Evolutionary conservation across 192 early-diverging fungal genomes (phyloP).

Genomic region (Linnemannia schmuckeri): DNA sequence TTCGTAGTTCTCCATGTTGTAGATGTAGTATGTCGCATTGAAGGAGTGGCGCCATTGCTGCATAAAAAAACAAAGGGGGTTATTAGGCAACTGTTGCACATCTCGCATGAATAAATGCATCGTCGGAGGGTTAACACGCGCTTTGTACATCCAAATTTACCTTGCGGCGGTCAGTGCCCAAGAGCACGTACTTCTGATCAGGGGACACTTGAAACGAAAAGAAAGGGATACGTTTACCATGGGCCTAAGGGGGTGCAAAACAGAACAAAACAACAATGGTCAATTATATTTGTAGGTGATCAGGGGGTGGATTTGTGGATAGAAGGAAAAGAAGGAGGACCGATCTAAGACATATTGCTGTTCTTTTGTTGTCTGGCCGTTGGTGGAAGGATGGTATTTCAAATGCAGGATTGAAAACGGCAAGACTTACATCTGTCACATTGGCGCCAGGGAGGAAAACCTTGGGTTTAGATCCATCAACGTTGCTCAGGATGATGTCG

Average conservation of each 20-base stretch:
- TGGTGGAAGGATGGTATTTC: background rate
- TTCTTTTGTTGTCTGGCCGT: background rate
- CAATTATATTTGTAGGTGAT: background rate
- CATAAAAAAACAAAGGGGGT: background rate
- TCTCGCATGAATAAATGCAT: background rate
- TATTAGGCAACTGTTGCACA: background rate
- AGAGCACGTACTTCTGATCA: conserved; percentile 83
- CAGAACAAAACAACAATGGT: background rate
- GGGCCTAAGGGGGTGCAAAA: conserved; percentile 6
- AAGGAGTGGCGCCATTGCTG: conserved; percentile 90
- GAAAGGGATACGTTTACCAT: conserved; percentile 44
- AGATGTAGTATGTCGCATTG: conserved; percentile 85
- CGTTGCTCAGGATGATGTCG: conserved; percentile 48
- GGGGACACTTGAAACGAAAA: conserved; percentile 77
- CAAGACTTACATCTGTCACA: conserved; percentile 43
- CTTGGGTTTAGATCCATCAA: conserved; percentile 43
- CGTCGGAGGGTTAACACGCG: background rate
- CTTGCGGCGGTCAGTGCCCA: conserved; percentile 75
- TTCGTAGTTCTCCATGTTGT: conserved; percentile 70
- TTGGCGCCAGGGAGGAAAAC: conserved; percentile 48
- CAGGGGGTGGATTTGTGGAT: background rate
- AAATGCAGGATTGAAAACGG: background rate
- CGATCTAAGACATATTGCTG: background rate
- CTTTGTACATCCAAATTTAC: conserved; percentile 32
- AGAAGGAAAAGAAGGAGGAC: background rate